Percentiles rank a stretch among this genome's conserved stretches.
Evolutionary conservation across 164 flowering plant species (phyloP).

Genomic region (Vitis amurensis): DNA sequence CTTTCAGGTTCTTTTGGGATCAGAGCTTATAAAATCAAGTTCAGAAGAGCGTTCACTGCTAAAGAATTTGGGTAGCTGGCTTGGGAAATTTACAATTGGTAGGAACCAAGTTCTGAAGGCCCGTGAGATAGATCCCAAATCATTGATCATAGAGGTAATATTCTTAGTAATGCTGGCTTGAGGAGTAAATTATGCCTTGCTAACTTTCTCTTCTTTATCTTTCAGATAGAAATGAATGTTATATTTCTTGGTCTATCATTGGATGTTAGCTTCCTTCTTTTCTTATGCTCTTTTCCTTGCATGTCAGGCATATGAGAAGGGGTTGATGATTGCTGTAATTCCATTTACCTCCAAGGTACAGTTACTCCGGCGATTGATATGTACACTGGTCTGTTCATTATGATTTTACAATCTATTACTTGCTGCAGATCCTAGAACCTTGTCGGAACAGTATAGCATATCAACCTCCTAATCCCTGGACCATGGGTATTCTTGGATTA

Average conservation of each 20-base stretch:
- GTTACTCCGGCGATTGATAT: conserved; percentile 2
- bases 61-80: conserved; percentile 98
- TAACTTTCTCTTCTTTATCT: background rate
- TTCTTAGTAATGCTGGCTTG: background rate
- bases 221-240: background rate
- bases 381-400: background rate
- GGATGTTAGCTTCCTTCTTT: background rate
- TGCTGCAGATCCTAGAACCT: conserved; percentile 74
- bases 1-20: conserved; percentile 82
- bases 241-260: background rate
- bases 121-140: conserved; percentile 89
- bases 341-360: conserved; percentile 97
- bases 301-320: conserved; percentile 90
- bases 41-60: conserved; percentile 95
- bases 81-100: conserved; percentile 95
- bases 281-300: conserved; percentile 1
- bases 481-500: conserved; percentile 88
- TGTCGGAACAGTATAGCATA: conserved; percentile 88
- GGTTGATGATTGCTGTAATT: conserved; percentile 95
- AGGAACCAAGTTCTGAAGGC: conserved; percentile 85
- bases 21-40: conserved; percentile 95
- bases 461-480: conserved; percentile 99
- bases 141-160: conserved; percentile 84
- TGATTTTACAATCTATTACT: conserved; percentile 11
- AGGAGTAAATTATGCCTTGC: conserved; percentile 3